Conservation (phyloP, 192 early-diverging fungal species). For the Coemansia sp. region DNA sequence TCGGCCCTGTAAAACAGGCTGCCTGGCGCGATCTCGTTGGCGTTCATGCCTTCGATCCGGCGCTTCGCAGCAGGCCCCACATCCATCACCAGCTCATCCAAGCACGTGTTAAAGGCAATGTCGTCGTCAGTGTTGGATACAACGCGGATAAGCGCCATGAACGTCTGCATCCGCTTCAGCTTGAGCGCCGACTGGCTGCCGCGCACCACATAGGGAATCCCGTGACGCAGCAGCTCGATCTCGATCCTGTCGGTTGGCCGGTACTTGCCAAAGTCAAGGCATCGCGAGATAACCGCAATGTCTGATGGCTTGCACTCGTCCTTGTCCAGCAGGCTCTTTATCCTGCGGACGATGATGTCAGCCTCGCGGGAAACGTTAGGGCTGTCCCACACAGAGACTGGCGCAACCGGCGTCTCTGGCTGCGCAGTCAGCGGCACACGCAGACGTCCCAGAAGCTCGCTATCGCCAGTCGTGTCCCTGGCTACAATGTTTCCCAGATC, state of each 20-base stretch:
- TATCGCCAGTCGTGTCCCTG: slow-evolving; percentile 28
- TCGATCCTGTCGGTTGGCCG: slow-evolving; percentile 56
- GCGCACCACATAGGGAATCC: slow-evolving; percentile 43
- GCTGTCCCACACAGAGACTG: slow-evolving; percentile 49
- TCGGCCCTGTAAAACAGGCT: slow-evolving; percentile 9
- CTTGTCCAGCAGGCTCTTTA: slow-evolving; percentile 43
- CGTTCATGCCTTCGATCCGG: slow-evolving; percentile 10
- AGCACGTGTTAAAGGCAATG: slow-evolving; percentile 29
- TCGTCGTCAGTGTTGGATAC: slow-evolving; percentile 39
- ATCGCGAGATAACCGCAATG: slow-evolving; percentile 65
- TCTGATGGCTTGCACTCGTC: slow-evolving; percentile 69
- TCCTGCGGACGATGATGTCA: slow-evolving; percentile 18
- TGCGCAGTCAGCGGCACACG: slow-evolving; percentile 33
- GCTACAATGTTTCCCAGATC: slow-evolving; percentile 53
- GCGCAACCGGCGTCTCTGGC: slow-evolving; percentile 32
- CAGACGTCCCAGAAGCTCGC: slow-evolving; percentile 27
- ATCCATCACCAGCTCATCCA: slow-evolving; percentile 20
- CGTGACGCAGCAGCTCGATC: slow-evolving; percentile 54
- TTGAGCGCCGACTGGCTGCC: slow-evolving; percentile 44
- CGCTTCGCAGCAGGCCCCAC: slow-evolving; percentile 16
- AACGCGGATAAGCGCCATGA: slow-evolving; percentile 40
- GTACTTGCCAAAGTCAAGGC: slow-evolving; percentile 57
- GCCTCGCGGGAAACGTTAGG: slow-evolving; percentile 67
- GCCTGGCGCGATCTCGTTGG: neutral
- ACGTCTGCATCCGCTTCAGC: slow-evolving; percentile 33